Base-by-base conservation (phyloP, 495 filamentous ascomycete genomes). In the Hypoxylon lienhwacheense region DNA sequence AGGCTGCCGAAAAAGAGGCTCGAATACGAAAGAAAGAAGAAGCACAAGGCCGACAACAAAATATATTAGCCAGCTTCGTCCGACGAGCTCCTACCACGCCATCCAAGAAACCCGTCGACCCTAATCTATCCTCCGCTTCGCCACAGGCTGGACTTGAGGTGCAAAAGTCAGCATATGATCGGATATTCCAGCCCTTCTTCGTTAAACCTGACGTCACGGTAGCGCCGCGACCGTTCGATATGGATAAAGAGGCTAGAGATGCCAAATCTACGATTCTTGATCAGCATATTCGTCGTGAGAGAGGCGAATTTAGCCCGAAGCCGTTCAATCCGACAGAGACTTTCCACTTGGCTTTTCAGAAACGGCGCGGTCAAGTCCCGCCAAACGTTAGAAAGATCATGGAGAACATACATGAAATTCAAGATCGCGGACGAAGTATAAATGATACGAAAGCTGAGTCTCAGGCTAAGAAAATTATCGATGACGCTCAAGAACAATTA, bases 121-220 rank as follows among this genome's bases (percentile, higher is more conserved):
- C 22, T 43, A 59, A 64, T 5, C 20, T 53, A 8, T 29, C 6
- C 5, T 21, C 65, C 16, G 35, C 53, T n/a, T 46, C 63, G 1
- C 20, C 59, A 12, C 34, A 46, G 15, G 41, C 57, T 17, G 53
- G 63, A 57, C 47, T 63, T 41, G 26, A 59, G 36, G 61, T 73
- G 7, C 55, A 66, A 14, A 53, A 72, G 25, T 79, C 83, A 0
- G 79, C 85, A 32, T 97, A 95, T 60, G 73, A 88, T 11, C 81
- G 80, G 55, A 70, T 65, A 22, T 97, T 97, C 61, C 81, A 87
- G 10, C 80, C 87, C 0, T 96, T 95, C 69, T 90, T 86, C 49
- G 55, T 90, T 7, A 82, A 90, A 45, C 74, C 79, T 10, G 74
- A 86, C 59, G 86, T 87, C 2, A 78, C 54, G 7, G 47, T 91